Evolutionary conservation across 1,139 yeast genomes (phyloP).

Genomic region (Suhomyces anneliseae): DNA sequence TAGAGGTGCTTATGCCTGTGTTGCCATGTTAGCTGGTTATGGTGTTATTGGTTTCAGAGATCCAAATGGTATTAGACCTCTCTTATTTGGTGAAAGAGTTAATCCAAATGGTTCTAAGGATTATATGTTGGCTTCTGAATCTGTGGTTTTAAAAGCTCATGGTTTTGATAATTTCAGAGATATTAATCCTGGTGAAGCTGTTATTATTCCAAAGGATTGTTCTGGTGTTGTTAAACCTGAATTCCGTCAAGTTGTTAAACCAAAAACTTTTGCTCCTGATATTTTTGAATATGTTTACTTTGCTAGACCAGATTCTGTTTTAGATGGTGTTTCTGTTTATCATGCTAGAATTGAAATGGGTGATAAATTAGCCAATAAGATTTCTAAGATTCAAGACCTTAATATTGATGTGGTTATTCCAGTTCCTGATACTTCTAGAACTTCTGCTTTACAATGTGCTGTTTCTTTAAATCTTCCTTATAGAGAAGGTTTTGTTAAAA

Average conservation of each 20-base stretch:
- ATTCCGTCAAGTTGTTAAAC: conserved; percentile 82
- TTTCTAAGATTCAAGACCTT: conserved; percentile 51
- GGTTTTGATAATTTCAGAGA: conserved; percentile 81
- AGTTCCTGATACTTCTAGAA: conserved; percentile 96
- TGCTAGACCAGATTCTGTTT: conserved; percentile 95
- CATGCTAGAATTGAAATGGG: conserved; percentile 96
- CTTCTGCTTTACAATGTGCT: conserved; percentile 92
- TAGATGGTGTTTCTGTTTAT: conserved; percentile 94
- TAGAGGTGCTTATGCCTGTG: conserved; percentile 96
- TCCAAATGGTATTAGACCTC: conserved; percentile 94
- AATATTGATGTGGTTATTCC: conserved; percentile 94
- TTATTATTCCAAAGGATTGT: conserved; percentile 77
- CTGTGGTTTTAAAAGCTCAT: conserved; percentile 93
- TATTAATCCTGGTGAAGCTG: conserved; percentile 93
- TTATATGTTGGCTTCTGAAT: conserved; percentile 94
- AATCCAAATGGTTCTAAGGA: conserved; percentile 73
- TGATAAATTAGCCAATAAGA: conserved; percentile 75
- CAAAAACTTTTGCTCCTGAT: conserved; percentile 84
- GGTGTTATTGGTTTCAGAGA: conserved; percentile 95
- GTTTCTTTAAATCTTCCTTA: conserved; percentile 77
- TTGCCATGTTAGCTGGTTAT: conserved; percentile 93
- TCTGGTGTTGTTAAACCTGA: conserved; percentile 55
- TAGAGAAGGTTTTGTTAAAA: conserved; percentile 96
- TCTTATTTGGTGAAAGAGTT: conserved; percentile 77
- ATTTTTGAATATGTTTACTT: conserved; percentile 96